phyloP scores from a whole-genome alignment of 148 eudicot species.

The Pharnaceum exiguum region DNA sequence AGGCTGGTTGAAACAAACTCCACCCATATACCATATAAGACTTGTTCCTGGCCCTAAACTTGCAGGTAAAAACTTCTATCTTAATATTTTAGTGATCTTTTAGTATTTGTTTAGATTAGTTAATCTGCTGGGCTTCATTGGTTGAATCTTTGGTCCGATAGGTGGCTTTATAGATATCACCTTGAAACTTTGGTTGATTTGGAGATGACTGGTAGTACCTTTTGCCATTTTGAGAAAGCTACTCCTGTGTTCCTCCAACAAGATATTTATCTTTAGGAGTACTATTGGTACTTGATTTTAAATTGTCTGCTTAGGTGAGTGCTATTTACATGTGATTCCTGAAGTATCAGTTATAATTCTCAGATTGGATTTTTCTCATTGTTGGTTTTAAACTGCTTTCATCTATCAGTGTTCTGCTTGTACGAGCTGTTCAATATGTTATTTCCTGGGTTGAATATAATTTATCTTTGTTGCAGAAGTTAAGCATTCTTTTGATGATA shows the following conservation, averaged over 20 bases:
- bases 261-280: no score
- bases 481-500: slow-evolving; percentile 68
- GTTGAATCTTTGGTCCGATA: background rate
- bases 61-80: slow-evolving; percentile 49
- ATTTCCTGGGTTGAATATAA: background rate
- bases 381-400: background rate
- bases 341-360: no score
- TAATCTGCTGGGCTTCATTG: background rate
- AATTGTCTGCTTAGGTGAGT: no score
- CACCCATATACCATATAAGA: slow-evolving; percentile 57
- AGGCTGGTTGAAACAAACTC: slow-evolving; percentile 83
- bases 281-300: no score
- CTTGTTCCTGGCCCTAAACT: slow-evolving; percentile 77
- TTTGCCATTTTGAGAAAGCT: no score
- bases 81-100: background rate
- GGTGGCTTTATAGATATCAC: no score
- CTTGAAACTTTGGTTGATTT: no score
- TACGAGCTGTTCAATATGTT: background rate
- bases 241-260: no score
- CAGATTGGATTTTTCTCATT: background rate
- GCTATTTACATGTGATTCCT: no score
- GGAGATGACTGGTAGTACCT: no score
- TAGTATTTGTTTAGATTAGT: background rate
- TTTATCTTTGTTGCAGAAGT: slow-evolving; percentile 51
- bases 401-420: background rate